Percentiles rank a stretch among this genome's conserved stretches.
These are phyloP conservation scores for Syzygium oleosum DNA, from an alignment of 345 rosid genomes.

Conservation along the genomic window DNA sequence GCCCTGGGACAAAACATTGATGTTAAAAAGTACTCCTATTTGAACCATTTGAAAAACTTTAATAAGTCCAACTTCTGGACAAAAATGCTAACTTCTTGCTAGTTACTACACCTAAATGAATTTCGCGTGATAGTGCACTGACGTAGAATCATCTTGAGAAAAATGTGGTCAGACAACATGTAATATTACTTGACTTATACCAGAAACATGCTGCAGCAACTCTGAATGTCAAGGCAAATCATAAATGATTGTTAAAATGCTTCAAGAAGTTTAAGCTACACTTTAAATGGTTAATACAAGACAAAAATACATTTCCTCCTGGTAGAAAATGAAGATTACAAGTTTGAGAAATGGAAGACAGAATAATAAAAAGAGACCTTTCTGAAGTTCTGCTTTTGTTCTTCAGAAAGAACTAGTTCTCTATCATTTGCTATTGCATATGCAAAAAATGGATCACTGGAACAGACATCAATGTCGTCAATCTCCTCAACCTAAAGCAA, in stretches of 20 bases:
- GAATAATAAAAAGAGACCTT: slow-evolving; percentile 31
- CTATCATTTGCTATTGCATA: slow-evolving; percentile 82
- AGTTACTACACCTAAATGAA: not conserved
- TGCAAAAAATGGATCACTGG: slow-evolving; percentile 63
- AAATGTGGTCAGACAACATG: not conserved
- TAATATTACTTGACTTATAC: not conserved
- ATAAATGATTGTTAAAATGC: not conserved
- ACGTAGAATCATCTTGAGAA: not conserved
- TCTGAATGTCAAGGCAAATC: not conserved
- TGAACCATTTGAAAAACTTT: not conserved
- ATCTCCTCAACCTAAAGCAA: slow-evolving; percentile 88
- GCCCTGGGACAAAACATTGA: not conserved
- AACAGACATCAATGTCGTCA: slow-evolving; percentile 68
- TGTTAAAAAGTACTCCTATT: not conserved
- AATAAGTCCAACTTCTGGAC: not conserved
- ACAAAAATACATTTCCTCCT: not conserved
- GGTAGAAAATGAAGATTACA: not conserved
- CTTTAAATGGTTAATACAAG: not conserved
- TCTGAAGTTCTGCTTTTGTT: slow-evolving; percentile 61
- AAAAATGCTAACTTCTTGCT: not conserved
- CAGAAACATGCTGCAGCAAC: not conserved
- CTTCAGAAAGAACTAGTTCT: slow-evolving; percentile 73
- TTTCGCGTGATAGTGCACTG: not conserved
- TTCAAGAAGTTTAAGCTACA: not conserved
- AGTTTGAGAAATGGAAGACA: not conserved